Percentiles rank a stretch among this genome's conserved stretches.
phyloP scores from a whole-genome alignment of 345 rosid genomes.

The Nephelium lappaceum region DNA sequence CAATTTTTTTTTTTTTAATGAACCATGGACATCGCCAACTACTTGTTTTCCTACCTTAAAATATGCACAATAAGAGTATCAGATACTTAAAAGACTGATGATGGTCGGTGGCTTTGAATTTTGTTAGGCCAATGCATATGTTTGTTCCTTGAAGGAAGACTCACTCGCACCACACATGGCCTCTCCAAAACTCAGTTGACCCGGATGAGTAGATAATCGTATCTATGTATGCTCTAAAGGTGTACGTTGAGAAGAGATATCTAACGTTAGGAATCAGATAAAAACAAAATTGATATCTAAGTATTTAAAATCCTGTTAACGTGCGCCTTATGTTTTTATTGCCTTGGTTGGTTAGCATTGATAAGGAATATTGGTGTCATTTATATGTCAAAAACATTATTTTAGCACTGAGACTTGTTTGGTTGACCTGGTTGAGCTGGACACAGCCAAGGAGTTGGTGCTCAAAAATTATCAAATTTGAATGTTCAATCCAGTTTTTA shows the following conservation, averaged over 20 bases:
- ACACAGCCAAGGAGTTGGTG: background rate
- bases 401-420: background rate
- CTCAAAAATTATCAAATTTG: background rate
- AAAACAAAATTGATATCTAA: too few relatives aligned
- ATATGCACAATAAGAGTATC: background rate
- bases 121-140: slow-evolving; percentile 17
- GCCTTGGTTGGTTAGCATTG: background rate
- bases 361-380: slow-evolving; percentile 2
- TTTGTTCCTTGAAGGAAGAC: slow-evolving; percentile 14
- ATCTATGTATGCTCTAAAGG: too few relatives aligned
- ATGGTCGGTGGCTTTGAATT: slow-evolving; percentile 29
- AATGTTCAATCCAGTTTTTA: too few relatives aligned
- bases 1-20: slow-evolving; percentile 1
- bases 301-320: background rate
- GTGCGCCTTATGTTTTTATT: background rate
- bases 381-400: background rate
- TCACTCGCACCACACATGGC: slow-evolving; percentile 8
- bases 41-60: slow-evolving; percentile 17
- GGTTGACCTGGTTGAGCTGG: background rate
- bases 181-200: slow-evolving; percentile 2
- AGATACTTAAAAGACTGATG: background rate
- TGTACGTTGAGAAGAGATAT: too few relatives aligned
- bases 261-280: too few relatives aligned
- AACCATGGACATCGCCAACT: slow-evolving; percentile 4
- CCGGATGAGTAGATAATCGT: background rate